Evolutionary conservation across 2,329 filamentous ascomycete genomes (phyloP).

Genomic region (Exophiala dermatitidis): DNA sequence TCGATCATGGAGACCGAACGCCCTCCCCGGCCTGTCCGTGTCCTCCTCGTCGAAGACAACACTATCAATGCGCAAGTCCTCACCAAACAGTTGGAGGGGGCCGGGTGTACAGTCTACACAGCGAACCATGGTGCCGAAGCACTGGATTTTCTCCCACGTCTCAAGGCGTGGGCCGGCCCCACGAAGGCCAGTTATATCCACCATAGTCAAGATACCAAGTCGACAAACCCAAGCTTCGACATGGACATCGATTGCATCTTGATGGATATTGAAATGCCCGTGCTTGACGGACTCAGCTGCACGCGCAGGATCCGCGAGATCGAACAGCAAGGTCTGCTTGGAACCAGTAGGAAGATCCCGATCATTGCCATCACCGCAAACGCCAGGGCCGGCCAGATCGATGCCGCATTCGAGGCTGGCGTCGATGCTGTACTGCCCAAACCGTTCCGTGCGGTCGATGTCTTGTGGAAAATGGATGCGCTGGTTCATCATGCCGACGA

Average conservation of each 20-base stretch:
- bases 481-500: neutral
- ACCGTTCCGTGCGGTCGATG: conserved; percentile 62
- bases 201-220: too few species aligned
- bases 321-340: conserved; percentile 45
- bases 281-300: conserved; percentile 72
- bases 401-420: conserved; percentile 61
- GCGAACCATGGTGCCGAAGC: conserved; percentile 38
- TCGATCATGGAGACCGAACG: neutral
- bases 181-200: too few species aligned
- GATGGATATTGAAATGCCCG: conserved; percentile 77
- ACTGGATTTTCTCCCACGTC: conserved; percentile 34
- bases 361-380: conserved; percentile 23
- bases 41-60: conserved; percentile 41
- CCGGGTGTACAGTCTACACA: conserved; percentile 32
- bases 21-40: neutral
- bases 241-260: conserved; percentile 54
- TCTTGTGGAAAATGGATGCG: conserved; percentile 59
- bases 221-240: conserved; percentile 1
- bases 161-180: conserved; percentile 1
- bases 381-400: conserved; percentile 56
- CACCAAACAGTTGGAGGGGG: conserved; percentile 31
- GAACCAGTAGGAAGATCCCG: conserved; percentile 5
- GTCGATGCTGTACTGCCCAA: conserved; percentile 75
- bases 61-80: conserved; percentile 37
- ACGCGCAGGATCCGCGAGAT: conserved; percentile 61